These are phyloP conservation scores for Vaccinium corymbosum DNA, from an alignment of 148 eudicot genomes.

Conservation along the genomic window DNA sequence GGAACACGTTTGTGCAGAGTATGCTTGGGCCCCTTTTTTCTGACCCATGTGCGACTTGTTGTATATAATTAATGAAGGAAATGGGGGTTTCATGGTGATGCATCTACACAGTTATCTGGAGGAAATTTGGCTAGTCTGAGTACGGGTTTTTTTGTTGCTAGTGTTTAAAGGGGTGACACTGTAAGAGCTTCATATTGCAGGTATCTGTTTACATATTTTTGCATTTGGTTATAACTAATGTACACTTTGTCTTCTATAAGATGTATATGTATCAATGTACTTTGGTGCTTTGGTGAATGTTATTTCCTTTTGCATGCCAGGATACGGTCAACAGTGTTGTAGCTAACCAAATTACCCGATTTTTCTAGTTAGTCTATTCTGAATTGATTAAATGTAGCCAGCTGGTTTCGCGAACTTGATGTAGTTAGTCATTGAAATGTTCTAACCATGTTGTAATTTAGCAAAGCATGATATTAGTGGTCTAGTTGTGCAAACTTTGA, in stretches of 20 bases:
- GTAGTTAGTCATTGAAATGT: no score
- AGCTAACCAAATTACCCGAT: background rate
- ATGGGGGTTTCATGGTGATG: background rate
- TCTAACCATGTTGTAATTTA: no score
- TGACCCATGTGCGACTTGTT: background rate
- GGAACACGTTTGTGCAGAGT: conserved; percentile 2
- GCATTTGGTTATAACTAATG: background rate
- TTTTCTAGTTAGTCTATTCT: no score
- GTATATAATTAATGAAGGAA: conserved; percentile 16
- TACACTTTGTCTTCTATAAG: background rate
- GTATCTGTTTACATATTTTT: conserved; percentile 14
- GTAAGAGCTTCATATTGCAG: conserved; percentile 17
- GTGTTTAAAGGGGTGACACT: conserved; percentile 17
- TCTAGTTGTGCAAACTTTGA: background rate
- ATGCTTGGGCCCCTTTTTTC: background rate
- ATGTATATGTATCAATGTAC: conserved; percentile 8
- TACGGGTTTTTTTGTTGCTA: conserved; percentile 9
- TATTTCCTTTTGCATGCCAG: background rate
- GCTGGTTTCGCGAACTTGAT: no score
- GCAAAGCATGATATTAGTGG: background rate
- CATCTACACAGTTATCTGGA: background rate
- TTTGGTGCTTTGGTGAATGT: conserved; percentile 10
- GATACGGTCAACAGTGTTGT: background rate
- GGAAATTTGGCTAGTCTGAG: conserved; percentile 9
- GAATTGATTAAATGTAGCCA: no score